Evolutionary conservation across 148 eudicot species (phyloP), one percentile per base, ranked within the genome.

Genomic region (Rhododendron ovatum): DNA sequence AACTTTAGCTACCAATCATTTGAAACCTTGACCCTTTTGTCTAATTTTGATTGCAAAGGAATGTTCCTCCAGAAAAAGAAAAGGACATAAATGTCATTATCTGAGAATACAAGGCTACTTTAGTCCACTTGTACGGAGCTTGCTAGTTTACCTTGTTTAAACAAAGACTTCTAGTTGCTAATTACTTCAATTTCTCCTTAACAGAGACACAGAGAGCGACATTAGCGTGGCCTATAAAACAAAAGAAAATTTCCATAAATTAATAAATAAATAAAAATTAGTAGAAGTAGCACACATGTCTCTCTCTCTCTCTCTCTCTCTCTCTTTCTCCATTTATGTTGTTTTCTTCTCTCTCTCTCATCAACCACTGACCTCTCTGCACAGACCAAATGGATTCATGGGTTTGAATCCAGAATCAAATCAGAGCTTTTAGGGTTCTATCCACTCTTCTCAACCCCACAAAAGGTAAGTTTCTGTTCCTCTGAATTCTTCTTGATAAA

Each of bases 311-410:
- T 13, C 76, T 71, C 6, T 73, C 78, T 73, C 41, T 73, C 77
- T 5, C 76, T 13, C 76, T 13, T 18, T 13, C 12, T 4, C 39
- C 6, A 35, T 75, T 17, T 75, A 33, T 71, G 76, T 14, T 30
- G 18, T 5, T 33, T 15, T 30, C 74, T 67, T 65, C 71, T 87
- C 84, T 84, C 35, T n/a, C n/a, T 77, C 35, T 77, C 86, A 84
- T 77, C 77, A 78, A 37, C 53, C 15, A 83, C 83, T 83, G 86
- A 33, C 87, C 84, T 43, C 86, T 77, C 77, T 77, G 83, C 79
- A 78, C 69, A 78, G 76, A 87, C 85, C 82, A 87, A 63, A 87
- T 83, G 88, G 88, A 77, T 87, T 87, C 53, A 79, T 87, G 86
- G 86, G 37, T 87, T 84, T 84, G 88, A 87, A 87, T 84, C 69